Percentiles rank a stretch among this genome's conserved stretches.
These are phyloP conservation scores for Gyromitra esculenta DNA, from an alignment of 2,329 filamentous ascomycete genomes.

Conservation along the genomic window DNA sequence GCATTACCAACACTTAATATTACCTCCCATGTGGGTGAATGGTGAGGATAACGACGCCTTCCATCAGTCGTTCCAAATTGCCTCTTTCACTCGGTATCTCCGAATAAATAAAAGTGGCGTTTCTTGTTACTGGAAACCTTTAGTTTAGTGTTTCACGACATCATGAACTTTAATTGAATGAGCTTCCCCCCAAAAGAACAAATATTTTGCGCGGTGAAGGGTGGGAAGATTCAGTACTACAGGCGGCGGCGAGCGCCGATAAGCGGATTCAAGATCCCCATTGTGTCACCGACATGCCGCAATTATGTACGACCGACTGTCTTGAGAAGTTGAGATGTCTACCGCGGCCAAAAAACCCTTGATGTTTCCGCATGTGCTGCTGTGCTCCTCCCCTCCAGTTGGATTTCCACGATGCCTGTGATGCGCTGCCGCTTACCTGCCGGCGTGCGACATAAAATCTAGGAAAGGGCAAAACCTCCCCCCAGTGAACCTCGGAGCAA, in stretches of 20 bases:
- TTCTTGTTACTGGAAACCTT: background rate
- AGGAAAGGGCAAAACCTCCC: constrained; percentile 20
- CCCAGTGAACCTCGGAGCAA: background rate
- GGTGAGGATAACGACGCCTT: constrained; percentile 16
- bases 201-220: background rate
- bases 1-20: background rate
- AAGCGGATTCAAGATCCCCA: constrained; percentile 14
- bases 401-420: background rate
- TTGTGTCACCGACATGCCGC: constrained; percentile 1
- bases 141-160: background rate
- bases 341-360: constrained; percentile 14
- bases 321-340: background rate
- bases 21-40: background rate
- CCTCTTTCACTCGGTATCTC: constrained; percentile 22
- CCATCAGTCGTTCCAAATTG: constrained; percentile 17
- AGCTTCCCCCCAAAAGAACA: background rate
- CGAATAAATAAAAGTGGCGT: constrained; percentile 7
- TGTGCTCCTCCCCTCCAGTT: background rate
- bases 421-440: background rate
- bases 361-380: constrained; percentile 6
- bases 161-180: constrained; percentile 25
- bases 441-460: background rate
- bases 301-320: too few species aligned
- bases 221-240: background rate
- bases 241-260: constrained; percentile 44